phyloP scores from a whole-genome alignment of 768 basidiomycete species.

The Tephrocybe sp. region DNA sequence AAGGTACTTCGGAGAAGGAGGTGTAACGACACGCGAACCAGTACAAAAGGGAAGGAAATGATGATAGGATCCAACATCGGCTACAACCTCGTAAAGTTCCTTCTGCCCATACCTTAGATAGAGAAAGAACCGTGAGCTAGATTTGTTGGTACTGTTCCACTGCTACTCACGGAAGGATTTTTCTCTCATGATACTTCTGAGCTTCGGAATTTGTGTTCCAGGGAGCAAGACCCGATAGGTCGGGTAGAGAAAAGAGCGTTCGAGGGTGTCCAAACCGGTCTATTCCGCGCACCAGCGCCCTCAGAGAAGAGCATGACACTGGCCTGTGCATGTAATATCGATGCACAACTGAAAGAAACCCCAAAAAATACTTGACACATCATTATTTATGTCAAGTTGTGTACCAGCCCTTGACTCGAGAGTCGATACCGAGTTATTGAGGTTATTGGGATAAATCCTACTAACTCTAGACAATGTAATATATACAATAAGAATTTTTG shows the following conservation, averaged over 20 bases:
- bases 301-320: slow-evolving; percentile 10
- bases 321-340: slow-evolving; percentile 13
- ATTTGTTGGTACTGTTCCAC: slow-evolving; percentile 1
- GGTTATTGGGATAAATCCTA: no score
- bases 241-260: slow-evolving; percentile 51
- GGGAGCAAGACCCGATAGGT: slow-evolving; percentile 44
- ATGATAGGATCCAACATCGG: slow-evolving; percentile 85
- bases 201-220: slow-evolving; percentile 36
- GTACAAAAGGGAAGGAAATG: slow-evolving; percentile 90
- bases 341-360: background rate
- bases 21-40: slow-evolving; percentile 60
- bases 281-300: slow-evolving; percentile 3
- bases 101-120: slow-evolving; percentile 66
- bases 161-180: slow-evolving; percentile 79
- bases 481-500: no score
- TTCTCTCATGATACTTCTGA: slow-evolving; percentile 79
- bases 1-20: slow-evolving; percentile 21
- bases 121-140: slow-evolving; percentile 5
- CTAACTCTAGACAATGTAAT: no score
- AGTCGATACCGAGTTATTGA: no score
- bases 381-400: no score
- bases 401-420: no score
- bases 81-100: slow-evolving; percentile 84
- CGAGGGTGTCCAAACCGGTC: slow-evolving; percentile 17
- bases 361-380: no score